These are phyloP conservation scores for Ceratobasidium sp. DNA, from an alignment of 1,284 basidiomycete species.

Conservation along the genomic window DNA sequence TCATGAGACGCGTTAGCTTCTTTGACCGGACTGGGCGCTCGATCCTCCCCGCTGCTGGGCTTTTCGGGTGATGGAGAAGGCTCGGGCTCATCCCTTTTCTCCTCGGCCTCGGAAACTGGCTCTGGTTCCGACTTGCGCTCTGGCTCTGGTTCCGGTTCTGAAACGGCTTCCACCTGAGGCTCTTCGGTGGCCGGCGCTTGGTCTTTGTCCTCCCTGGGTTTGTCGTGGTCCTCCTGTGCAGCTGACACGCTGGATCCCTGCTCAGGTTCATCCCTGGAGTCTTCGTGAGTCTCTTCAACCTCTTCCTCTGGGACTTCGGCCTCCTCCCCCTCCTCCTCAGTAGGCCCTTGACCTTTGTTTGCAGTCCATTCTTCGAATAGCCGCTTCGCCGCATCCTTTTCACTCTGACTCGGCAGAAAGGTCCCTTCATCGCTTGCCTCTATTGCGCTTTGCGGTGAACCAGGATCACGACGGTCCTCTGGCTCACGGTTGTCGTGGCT, in stretches of 20 bases:
- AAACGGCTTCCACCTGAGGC: conserved; percentile 2
- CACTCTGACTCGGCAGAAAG: neutral
- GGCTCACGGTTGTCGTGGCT: neutral
- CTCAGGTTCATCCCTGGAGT: conserved; percentile 12
- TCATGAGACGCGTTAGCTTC: neutral
- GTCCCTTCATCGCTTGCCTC: conserved; percentile 18
- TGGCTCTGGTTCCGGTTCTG: conserved; percentile 29
- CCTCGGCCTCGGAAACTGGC: conserved; percentile 16
- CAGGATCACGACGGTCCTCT: conserved; percentile 10
- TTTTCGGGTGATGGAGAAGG: neutral
- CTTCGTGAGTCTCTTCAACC: conserved; percentile 41
- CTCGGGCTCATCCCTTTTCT: neutral
- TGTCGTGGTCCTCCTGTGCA: too few species aligned
- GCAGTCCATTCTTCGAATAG: conserved; percentile 15
- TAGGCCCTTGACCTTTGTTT: neutral
- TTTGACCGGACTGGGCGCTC: conserved; percentile 1
- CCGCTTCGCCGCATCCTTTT: conserved; percentile 11
- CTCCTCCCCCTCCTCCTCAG: conserved; percentile 23
- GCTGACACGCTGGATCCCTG: conserved; percentile 15
- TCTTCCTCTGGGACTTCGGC: conserved; percentile 21
- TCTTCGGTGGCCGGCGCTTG: neutral
- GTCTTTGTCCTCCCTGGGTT: neutral
- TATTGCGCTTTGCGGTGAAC: conserved; percentile 15
- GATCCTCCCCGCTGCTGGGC: neutral
- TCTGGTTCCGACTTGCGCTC: conserved; percentile 36